Evolutionary conservation across 225 moss, liverwort and hornwort species (phyloP).

Genomic region (Marchantia polymorpha): DNA sequence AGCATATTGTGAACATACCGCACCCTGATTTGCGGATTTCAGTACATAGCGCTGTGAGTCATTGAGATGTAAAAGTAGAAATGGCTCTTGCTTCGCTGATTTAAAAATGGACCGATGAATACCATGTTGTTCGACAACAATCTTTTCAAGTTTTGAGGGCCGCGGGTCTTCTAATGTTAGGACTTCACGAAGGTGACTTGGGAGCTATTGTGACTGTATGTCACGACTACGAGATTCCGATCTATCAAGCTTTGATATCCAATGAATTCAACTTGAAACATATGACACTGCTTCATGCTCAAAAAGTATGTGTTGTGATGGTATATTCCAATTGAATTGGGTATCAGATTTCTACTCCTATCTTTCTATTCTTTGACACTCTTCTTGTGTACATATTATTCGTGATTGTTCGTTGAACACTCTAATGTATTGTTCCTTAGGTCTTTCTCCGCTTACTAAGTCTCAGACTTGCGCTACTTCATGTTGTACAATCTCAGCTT

Average conservation of each 20-base stretch:
- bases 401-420: too few species aligned
- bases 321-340: background rate
- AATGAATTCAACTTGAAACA: slow-evolving; percentile 13
- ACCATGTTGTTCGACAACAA: background rate
- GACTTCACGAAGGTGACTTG: slow-evolving; percentile 12
- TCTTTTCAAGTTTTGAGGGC: slow-evolving; percentile 3
- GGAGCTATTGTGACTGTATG: background rate
- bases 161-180: slow-evolving; percentile 10
- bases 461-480: too few species aligned
- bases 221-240: slow-evolving; percentile 16
- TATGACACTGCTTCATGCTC: background rate
- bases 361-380: background rate
- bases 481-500: too few species aligned
- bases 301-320: background rate
- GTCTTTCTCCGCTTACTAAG: too few species aligned
- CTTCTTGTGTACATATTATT: too few species aligned
- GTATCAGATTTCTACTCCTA: background rate
- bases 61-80: slow-evolving; percentile 10
- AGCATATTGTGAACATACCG: too few species aligned
- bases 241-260: slow-evolving; percentile 20
- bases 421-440: too few species aligned
- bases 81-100: background rate
- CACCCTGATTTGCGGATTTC: slow-evolving; percentile 1
- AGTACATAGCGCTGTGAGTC: slow-evolving; percentile 1
- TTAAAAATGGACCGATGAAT: background rate